phyloP scores from a whole-genome alignment of 805 yeast genomes.

The Phaffomyces antillensis region DNA sequence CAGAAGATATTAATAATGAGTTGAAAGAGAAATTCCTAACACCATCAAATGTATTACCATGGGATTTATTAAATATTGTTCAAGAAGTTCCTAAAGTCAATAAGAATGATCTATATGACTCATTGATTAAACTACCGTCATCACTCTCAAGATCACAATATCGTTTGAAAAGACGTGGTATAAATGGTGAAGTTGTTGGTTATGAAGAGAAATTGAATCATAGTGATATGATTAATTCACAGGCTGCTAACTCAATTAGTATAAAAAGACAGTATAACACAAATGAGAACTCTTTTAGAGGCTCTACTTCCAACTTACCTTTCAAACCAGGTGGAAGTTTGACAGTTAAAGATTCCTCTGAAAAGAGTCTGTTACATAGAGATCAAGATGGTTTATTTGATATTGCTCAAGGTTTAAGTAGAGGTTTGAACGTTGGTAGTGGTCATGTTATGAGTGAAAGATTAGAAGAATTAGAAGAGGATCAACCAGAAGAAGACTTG shows the following conservation, averaged over 20 bases:
- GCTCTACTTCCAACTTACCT: conserved; percentile 71
- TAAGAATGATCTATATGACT: conserved; percentile 17
- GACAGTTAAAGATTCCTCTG: conserved; percentile 25
- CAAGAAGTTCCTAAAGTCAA: conserved; percentile 45
- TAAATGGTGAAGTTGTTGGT: conserved; percentile 59
- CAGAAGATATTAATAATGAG: conserved; percentile 9
- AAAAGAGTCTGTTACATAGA: conserved; percentile 41
- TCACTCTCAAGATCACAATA: conserved; percentile 56
- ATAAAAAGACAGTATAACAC: conserved; percentile 61
- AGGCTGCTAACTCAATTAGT: conserved; percentile 66
- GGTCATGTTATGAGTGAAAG: conserved; percentile 1
- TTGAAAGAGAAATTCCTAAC: conserved; percentile 41
- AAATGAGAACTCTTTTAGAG: conserved; percentile 54
- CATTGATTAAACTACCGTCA: conserved; percentile 50
- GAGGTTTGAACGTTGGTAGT: conserved; percentile 46
- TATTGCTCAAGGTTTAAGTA: conserved; percentile 69
- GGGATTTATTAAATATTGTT: conserved; percentile 65
- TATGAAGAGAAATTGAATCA: conserved; percentile 57
- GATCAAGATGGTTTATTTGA: conserved; percentile 74
- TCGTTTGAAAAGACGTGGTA: conserved; percentile 66
- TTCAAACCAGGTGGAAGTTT: conserved; percentile 84
- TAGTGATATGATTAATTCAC: conserved; percentile 37
- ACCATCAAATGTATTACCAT: conserved; percentile 56
- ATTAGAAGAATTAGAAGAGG: conserved; percentile 14
- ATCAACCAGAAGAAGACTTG: conserved; percentile 22